Base-by-base conservation (phyloP, 176 grass and related monocot species). In the Bromus sterilis region DNA sequence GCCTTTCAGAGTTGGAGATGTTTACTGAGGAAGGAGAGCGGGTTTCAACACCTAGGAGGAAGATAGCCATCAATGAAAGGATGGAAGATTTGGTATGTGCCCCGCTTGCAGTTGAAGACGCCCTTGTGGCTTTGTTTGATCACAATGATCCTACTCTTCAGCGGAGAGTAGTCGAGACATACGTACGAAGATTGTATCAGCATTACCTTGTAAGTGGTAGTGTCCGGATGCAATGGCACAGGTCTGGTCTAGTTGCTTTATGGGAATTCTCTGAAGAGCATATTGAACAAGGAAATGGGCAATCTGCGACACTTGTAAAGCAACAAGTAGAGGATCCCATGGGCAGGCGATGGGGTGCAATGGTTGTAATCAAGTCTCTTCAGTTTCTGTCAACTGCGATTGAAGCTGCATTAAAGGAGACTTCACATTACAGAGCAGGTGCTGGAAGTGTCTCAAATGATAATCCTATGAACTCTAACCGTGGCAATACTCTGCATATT, bases 21-120 rank as follows among this genome's bases (percentile, higher is more conserved):
- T 99, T 99, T 87, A 99, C 96, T 24, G 93, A 99, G 82, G 96
- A 99, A 93, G 96, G 96, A 48, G 93, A 95, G 85, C 80, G 77
- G 41, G 65, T 99, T 33, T 95, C 96, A 66, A 99, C 96, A 59
- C 96, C 96, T 39, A 95, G 96, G 87, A 94, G 96, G 70, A 99
- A 95, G 78, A 99, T 89, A 74, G 96, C 96, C 24, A 99, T 99
- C 57, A 89, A 99, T 84, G 96, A 99, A 80, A 90, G 96, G 62
- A 99, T 99, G 89, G 93, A 99, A 82, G 96, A 99, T 86, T 88
- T 99, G 26, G 96, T 95, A 21, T 84, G 86, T 61, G 91, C 93
- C 74, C 93, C 96, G 40, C 78, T 93, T 83, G 93, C 93, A 77
- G 96, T 95, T 64, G 96, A 99, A 90, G 96, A 99, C 68, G 96